Evolutionary conservation across 2,329 filamentous ascomycete genomes (phyloP), one percentile per base, ranked within the genome.

Genomic region (Pseudogymnoascus sp.): DNA sequence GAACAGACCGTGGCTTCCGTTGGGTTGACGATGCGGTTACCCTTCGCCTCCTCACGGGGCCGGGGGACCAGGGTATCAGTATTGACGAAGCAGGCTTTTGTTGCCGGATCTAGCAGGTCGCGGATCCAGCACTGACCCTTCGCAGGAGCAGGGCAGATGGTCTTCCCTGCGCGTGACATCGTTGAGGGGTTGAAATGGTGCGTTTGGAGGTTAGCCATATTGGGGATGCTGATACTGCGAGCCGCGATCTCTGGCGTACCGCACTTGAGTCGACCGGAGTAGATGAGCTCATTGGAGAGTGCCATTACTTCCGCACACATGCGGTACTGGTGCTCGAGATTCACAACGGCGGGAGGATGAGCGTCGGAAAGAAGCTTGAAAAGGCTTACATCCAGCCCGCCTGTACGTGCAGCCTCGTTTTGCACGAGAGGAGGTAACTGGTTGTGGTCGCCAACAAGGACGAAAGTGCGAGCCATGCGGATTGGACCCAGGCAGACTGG

Each of bases 301-400:
- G 88, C 83, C 93, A 97, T 97, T 65, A 99, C 90, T 65, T 99
- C 94, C 68, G 94, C 90, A 70, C 91, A 96, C 94, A 99, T 99
- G 65, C 94, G 91, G 72, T 99, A 99, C 73, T 99, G 94, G 70
- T 97, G 92, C 69, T 94, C 92, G 1, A 99, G 83, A 66, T 90
- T 96, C 65, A 95, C 91, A 2, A 99, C 92, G 0, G 92, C 92
- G 55, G 85, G 79, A 0, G 94, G 92, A 66, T 97, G 92, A 0
- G 84, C 83, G 70, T 97, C 94, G 0, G 92, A 97, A 11, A 99
- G 83, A 3, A 94, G 81, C 73, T 96, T 96, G 81, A 99, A 99
- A 60, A 99, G 80, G 72, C 91, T 96, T 52, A 97, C 83, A 73
- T 99, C 94, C 4, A 99, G 80, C 1, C 94, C 94, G 11, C 92